phyloP scores from a whole-genome alignment of 2,329 filamentous ascomycete species.

The Colletotrichum caudatum region DNA sequence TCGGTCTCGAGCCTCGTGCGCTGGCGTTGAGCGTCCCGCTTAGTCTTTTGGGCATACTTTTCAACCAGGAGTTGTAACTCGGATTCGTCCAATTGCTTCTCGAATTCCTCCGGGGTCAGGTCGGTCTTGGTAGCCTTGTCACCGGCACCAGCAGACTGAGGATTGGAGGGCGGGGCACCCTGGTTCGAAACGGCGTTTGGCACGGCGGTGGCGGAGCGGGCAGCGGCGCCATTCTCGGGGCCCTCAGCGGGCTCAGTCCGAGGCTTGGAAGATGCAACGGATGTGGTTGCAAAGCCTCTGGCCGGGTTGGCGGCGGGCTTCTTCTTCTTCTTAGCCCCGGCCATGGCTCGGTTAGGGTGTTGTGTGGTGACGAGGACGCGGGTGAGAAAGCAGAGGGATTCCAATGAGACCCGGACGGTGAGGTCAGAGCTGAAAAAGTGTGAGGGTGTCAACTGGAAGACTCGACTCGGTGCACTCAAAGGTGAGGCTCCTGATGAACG shows the following conservation, averaged over 20 bases:
- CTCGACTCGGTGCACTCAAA: not conserved
- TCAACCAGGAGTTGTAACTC: conserved; percentile 90
- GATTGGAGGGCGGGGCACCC: conserved; percentile 49
- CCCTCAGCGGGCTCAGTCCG: conserved; percentile 68
- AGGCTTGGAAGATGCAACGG: conserved; percentile 81
- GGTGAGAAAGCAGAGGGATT: not conserved
- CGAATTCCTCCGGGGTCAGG: conserved; percentile 88
- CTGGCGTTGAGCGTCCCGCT: conserved; percentile 83
- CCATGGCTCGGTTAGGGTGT: conserved; percentile 63
- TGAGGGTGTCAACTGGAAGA: not conserved
- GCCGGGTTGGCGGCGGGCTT: conserved; percentile 89
- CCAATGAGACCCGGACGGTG: not conserved
- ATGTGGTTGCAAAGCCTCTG: conserved; percentile 93
- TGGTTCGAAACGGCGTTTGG: conserved; percentile 7
- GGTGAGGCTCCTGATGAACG: no score
- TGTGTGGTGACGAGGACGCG: not conserved
- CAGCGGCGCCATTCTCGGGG: conserved; percentile 42
- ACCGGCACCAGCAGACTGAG: conserved; percentile 44
- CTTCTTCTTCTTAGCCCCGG: conserved; percentile 85
- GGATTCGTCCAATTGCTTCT: conserved; percentile 88
- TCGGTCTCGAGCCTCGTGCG: conserved; percentile 85
- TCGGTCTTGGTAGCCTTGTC: conserved; percentile 54
- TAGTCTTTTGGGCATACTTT: conserved; percentile 82
- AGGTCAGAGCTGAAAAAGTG: conserved; percentile 14
- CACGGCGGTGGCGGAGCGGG: conserved; percentile 16